phyloP scores from a whole-genome alignment of 1,284 basidiomycete genomes.

The Melampsora larici-populina region DNA sequence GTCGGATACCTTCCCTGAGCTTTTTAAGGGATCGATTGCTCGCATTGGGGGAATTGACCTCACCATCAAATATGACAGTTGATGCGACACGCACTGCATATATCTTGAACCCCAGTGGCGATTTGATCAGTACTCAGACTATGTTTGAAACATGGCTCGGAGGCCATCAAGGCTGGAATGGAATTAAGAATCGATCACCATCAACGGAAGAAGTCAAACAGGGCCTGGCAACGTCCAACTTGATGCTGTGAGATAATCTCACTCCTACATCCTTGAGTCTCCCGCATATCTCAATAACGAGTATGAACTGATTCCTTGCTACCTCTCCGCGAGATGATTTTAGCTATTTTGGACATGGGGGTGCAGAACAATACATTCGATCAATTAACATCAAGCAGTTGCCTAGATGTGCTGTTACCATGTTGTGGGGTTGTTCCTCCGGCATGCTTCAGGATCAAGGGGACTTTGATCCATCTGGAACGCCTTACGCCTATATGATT shows the following conservation, averaged over 20 bases:
- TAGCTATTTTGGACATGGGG: slow-evolving; percentile 95
- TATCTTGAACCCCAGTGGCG: slow-evolving; percentile 87
- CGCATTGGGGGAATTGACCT: slow-evolving; percentile 29
- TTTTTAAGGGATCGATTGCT: slow-evolving; percentile 73
- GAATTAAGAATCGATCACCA: slow-evolving; percentile 70
- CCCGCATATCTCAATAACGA: background rate
- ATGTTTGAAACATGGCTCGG: slow-evolving; percentile 75
- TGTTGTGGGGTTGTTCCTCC: slow-evolving; percentile 99
- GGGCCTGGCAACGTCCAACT: slow-evolving; percentile 68
- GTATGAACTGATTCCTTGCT: slow-evolving; percentile 33
- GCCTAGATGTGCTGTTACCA: slow-evolving; percentile 77
- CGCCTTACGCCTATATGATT: slow-evolving; percentile 90
- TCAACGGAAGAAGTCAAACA: slow-evolving; percentile 74
- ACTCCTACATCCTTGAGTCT: background rate
- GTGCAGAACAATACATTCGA: slow-evolving; percentile 88
- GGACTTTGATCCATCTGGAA: slow-evolving; percentile 85
- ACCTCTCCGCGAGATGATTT: background rate
- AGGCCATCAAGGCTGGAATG: slow-evolving; percentile 67
- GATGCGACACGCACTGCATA: slow-evolving; percentile 72
- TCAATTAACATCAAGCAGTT: slow-evolving; percentile 78
- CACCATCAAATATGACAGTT: slow-evolving; percentile 53
- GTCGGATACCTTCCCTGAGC: slow-evolving; percentile 80
- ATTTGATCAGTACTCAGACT: slow-evolving; percentile 76
- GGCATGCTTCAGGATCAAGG: slow-evolving; percentile 83
- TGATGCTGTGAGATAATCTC: slow-evolving; percentile 71